Evolutionary conservation across 768 basidiomycete species (phyloP), one percentile per base, ranked within the genome.

Genomic region (Strobilomyces dryophilus): DNA sequence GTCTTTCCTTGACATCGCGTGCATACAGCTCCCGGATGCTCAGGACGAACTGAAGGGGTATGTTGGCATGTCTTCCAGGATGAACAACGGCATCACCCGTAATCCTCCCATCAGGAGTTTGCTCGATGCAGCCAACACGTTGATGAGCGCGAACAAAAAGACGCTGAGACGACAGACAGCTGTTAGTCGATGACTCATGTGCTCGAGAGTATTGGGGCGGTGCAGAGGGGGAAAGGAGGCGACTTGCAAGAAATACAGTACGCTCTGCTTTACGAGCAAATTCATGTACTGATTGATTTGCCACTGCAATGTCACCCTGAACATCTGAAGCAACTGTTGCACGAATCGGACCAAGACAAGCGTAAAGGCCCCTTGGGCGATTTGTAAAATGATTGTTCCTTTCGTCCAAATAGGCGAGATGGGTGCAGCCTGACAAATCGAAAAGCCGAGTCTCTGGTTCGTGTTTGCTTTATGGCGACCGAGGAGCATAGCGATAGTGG

Each of bases 41-140:
- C 43, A 45, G 18, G 43, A 56, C 45, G 43, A 56, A 45, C 4
- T 47, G 43, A 32, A 49, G 56, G 24, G 21, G 35, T 27, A 54
- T 3, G 47, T 10, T 15, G 56, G 56, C 15, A 55, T 24, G 1
- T n/a, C 34, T 8, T 45, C 7, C 1, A 45, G 4, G 7, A 36
- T 15, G 8, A 1, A 0, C 4, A 35, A 12, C 14, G 44, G 9
- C 12, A 29, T 31, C 14, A 29, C 21, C 26, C 26, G 20, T 49
- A 48, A 54, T 20, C 31, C 36, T 18, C 24, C 12, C 10, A 8
- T 12, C 15, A 45, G 47, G 15, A 42, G 2, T 5, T 7, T 27
- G 10, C 18, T 31, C 1, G 14, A 5, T n/a, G 17, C 6, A 35
- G 21, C 11, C 9, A 55, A 12, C 1, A 48, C 2, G 9, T 2